A percentile compares a stretch with the other conserved stretches of the same genome.
Conservation (phyloP, 352 stramenopile species). For the Pilasporangium apinafurcum region DNA sequence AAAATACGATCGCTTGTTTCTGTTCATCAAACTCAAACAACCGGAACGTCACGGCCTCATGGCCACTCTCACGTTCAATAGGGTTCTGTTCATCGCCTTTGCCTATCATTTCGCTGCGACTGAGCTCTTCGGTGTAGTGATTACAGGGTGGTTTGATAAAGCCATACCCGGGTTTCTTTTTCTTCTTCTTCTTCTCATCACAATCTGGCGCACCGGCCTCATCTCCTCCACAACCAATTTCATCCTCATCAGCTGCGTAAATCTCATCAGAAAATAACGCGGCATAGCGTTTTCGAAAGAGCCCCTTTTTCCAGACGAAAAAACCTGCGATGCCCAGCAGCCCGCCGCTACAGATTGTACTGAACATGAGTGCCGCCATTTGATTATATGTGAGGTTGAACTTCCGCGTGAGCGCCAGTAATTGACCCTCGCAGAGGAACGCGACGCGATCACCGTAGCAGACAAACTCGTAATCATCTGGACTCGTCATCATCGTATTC, state of each 20-base stretch:
- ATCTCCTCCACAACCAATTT: background rate
- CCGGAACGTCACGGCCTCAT: slow-evolving; percentile 50
- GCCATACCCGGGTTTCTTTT: background rate
- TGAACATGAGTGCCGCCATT: slow-evolving; percentile 49
- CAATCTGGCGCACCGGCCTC: slow-evolving; percentile 6
- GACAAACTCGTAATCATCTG: slow-evolving; percentile 72
- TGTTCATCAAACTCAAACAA: slow-evolving; percentile 60
- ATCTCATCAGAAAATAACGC: slow-evolving; percentile 54
- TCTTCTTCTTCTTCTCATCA: no score
- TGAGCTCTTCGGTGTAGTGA: background rate
- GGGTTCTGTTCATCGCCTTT: slow-evolving; percentile 2
- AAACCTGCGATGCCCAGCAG: slow-evolving; percentile 62
- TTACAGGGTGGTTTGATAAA: background rate
- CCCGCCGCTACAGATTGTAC: slow-evolving; percentile 43
- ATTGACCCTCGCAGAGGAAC: slow-evolving; percentile 67
- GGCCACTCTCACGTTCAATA: no score
- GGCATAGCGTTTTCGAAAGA: slow-evolving; percentile 69
- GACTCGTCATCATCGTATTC: no score
- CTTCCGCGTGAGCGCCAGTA: slow-evolving; percentile 60
- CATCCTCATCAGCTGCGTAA: slow-evolving; percentile 39
- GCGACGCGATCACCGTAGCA: slow-evolving; percentile 70
- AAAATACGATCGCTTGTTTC: slow-evolving; percentile 42
- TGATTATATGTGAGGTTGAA: slow-evolving; percentile 77
- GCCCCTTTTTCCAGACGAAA: slow-evolving; percentile 61
- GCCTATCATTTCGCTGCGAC: background rate